These are phyloP conservation scores for Cercospora sp. DNA, from an alignment of 2,329 filamentous ascomycete species.

Conservation along the genomic window DNA sequence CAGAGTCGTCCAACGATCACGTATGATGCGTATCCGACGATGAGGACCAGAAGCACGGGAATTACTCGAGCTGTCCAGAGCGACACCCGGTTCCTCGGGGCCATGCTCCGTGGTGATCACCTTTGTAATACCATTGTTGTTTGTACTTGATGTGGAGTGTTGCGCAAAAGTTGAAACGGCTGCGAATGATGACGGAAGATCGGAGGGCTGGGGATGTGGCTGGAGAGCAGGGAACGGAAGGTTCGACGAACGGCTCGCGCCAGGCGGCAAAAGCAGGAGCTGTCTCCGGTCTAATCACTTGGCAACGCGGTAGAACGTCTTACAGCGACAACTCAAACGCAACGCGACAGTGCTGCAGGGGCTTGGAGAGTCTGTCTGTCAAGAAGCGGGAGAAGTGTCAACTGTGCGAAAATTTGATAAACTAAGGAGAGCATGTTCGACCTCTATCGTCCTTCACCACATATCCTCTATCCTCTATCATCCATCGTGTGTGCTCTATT, in stretches of 20 bases:
- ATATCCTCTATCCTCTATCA: not conserved
- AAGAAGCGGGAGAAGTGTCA: not conserved
- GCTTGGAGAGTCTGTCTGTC: not conserved
- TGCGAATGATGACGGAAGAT: not conserved
- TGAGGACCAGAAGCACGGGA: constrained; percentile 33
- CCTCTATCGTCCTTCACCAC: too few relatives aligned
- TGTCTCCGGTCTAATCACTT: not conserved
- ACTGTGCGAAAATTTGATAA: too few relatives aligned
- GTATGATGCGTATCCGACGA: constrained; percentile 37
- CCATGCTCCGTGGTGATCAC: constrained; percentile 14
- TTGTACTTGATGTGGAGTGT: constrained; percentile 4
- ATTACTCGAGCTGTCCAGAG: constrained; percentile 34
- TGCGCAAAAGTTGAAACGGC: not conserved
- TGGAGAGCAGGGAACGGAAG: not conserved
- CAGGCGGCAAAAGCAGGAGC: not conserved
- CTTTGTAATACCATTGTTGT: not conserved
- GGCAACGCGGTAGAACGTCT: not conserved
- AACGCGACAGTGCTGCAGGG: not conserved
- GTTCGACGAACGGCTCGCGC: not conserved
- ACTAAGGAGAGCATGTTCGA: too few relatives aligned
- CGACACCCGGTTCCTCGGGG: constrained; percentile 25
- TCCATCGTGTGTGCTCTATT: not conserved
- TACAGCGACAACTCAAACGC: not conserved
- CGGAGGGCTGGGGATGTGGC: constrained; percentile 1
- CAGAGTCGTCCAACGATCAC: constrained; percentile 49